Evolutionary conservation across 768 basidiomycete species (phyloP), one percentile per base, ranked within the genome.

Genomic region (Pulveroboletus sp.): DNA sequence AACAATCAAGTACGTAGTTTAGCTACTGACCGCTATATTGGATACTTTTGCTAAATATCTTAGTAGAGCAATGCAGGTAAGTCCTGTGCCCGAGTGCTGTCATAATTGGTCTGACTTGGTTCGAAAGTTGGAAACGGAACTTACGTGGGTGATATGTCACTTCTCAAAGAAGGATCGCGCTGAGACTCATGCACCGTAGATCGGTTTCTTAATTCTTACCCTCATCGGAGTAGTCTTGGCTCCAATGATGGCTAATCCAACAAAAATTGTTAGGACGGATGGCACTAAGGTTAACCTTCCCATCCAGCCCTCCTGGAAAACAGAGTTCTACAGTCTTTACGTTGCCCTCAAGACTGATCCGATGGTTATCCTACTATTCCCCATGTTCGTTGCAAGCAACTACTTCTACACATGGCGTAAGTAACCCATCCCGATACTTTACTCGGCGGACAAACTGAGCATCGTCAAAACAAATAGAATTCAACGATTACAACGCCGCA

Each of bases 361-460:
- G 0, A 73, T 76, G 69, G 80, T 93, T 57, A 52, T 90, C 14
- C 69, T 89, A 5, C 76, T 91, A 17, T 87, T 92, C 73, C 90
- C 89, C 11, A 86, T 91, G 83, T 90, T 91, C 68, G 80, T 89
- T 47, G 80, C 85, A 8, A 85, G 83, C 37, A 90, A 90, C 65
- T 90, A 85, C 79, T 89, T 89, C 69, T 89, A 89, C 62, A 84
- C 88, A 3, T 90, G 86, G 86, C 87, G 86, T 87, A 53, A 61
- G 83, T 66, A 21, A 28, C 15, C 18, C 18, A 27, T 33, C 8
- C 30, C 37, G n/a, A 32, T 7, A 5, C 24, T 26, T 21, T 17
- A 2, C 17, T 39, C 39, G 15, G 26, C 15, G 31, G 37, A 43
- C 9, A 11, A 51, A 26, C 39, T 54, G 39, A 63, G 13, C 18